A percentile compares a stretch with the other conserved stretches of the same genome.
Conservation (phyloP, 108 stramenopile species). For the Conticribra weissflogii region DNA sequence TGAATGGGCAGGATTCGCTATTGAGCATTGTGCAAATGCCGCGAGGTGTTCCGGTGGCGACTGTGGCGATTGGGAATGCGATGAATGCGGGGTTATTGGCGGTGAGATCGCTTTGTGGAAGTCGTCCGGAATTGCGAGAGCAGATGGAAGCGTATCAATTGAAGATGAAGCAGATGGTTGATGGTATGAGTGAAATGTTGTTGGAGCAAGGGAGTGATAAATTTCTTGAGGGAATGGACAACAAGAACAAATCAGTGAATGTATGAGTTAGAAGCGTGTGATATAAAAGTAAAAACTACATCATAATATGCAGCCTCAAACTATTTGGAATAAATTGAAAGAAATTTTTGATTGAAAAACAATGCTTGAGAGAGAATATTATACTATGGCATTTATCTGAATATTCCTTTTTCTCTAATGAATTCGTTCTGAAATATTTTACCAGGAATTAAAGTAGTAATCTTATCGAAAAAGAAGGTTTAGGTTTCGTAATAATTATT, state of each 20-base stretch:
- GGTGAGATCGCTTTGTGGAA: slow-evolving; percentile 88
- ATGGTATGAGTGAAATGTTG: slow-evolving; percentile 65
- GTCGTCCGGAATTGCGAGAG: slow-evolving; percentile 71
- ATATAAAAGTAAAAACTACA: too few relatives aligned
- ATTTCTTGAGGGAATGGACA: slow-evolving; percentile 84
- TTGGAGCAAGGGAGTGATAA: slow-evolving; percentile 73
- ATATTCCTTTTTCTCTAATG: too few relatives aligned
- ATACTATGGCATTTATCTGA: too few relatives aligned
- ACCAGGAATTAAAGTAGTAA: too few relatives aligned
- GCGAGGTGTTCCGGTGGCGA: slow-evolving; percentile 97
- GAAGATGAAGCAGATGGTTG: slow-evolving; percentile 79
- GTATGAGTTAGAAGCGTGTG: slow-evolving; percentile 56
- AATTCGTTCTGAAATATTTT: too few relatives aligned
- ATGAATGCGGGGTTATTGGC: slow-evolving; percentile 97
- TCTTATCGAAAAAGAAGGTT: too few relatives aligned
- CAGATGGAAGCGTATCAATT: slow-evolving; percentile 83
- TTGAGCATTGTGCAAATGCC: slow-evolving; percentile 99
- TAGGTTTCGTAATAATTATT: too few relatives aligned
- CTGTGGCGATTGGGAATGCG: slow-evolving; percentile 99
- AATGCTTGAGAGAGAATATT: too few relatives aligned
- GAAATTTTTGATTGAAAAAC: too few relatives aligned
- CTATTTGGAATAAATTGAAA: too few relatives aligned
- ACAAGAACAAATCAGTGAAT: slow-evolving; percentile 82
- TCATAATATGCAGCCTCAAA: too few relatives aligned
- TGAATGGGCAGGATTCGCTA: slow-evolving; percentile 96